Evolutionary conservation across 768 basidiomycete species (phyloP).

Genomic region (Panaeolus papilionaceus): DNA sequence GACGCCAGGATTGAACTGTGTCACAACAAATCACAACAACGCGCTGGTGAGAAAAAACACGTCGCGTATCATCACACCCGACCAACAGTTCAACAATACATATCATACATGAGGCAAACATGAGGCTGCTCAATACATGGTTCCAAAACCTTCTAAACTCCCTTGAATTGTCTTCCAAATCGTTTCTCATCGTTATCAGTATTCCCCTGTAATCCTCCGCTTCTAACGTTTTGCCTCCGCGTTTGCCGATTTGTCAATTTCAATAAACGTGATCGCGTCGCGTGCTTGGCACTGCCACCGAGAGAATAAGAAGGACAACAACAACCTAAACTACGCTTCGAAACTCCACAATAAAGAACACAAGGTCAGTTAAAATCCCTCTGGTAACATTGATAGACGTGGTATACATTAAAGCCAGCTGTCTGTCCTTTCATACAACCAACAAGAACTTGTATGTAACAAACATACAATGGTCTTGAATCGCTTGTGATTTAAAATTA

Average conservation of each 20-base stretch:
- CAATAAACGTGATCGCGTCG: slow-evolving; percentile 11
- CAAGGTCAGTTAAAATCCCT: neutral
- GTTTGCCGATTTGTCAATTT: slow-evolving; percentile 4
- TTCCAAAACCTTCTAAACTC: neutral
- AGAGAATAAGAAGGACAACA: neutral
- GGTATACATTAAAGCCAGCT: neutral
- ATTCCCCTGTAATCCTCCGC: neutral
- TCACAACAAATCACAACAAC: slow-evolving; percentile 48
- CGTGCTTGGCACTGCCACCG: slow-evolving; percentile 11
- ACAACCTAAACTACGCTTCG: neutral
- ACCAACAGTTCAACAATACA: slow-evolving; percentile 1
- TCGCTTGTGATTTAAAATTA: slow-evolving; percentile 4
- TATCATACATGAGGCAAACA: slow-evolving; percentile 31
- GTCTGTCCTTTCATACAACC: neutral
- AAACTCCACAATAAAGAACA: slow-evolving; percentile 1
- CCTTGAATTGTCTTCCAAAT: neutral
- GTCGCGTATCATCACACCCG: slow-evolving; percentile 28
- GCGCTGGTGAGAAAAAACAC: slow-evolving; percentile 42
- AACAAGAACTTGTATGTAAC: slow-evolving; percentile 3
- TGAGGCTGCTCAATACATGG: slow-evolving; percentile 19
- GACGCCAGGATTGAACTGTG: slow-evolving; percentile 40
- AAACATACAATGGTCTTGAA: neutral
- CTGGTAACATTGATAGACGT: slow-evolving; percentile 11
- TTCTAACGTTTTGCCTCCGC: slow-evolving; percentile 6
- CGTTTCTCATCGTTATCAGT: neutral